Percentiles rank a stretch among this genome's conserved stretches.
Conservation (phyloP, 768 basidiomycete genomes). For the Amanita rimosa region DNA sequence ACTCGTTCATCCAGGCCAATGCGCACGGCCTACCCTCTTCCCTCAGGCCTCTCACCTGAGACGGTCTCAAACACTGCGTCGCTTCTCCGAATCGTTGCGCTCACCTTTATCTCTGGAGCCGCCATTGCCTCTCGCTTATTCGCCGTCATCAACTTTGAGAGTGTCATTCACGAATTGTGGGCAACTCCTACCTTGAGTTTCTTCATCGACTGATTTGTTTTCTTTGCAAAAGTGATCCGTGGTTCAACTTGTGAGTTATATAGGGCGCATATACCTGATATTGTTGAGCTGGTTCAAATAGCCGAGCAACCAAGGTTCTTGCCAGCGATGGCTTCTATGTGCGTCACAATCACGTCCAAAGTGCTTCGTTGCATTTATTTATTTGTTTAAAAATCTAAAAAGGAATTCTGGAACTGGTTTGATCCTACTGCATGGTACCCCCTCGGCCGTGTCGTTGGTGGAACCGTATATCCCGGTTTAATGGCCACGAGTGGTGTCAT, state of each 20-base stretch:
- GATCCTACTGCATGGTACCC: slow-evolving; percentile 99
- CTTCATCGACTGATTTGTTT: slow-evolving; percentile 8
- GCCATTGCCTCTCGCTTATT: slow-evolving; percentile 95
- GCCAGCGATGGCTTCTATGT: slow-evolving; percentile 95
- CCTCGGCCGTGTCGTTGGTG: slow-evolving; percentile 94
- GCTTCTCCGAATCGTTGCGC: slow-evolving; percentile 81
- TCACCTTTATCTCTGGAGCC: slow-evolving; percentile 84
- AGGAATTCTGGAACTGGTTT: slow-evolving; percentile 99
- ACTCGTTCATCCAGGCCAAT: slow-evolving; percentile 31
- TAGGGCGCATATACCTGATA: slow-evolving; percentile 9
- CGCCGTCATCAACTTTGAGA: slow-evolving; percentile 96
- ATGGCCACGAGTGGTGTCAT: slow-evolving; percentile 99
- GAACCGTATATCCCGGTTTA: slow-evolving; percentile 95
- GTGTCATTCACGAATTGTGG: slow-evolving; percentile 98
- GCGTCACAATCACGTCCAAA: slow-evolving; percentile 17
- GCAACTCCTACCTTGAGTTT: neutral
- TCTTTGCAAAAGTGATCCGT: slow-evolving; percentile 62
- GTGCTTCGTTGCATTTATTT: no score
- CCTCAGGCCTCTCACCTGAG: slow-evolving; percentile 53
- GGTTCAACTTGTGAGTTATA: slow-evolving; percentile 92
- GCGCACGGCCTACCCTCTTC: slow-evolving; percentile 65
- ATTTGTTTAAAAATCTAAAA: slow-evolving; percentile 2
- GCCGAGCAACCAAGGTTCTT: slow-evolving; percentile 87
- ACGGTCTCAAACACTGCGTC: slow-evolving; percentile 84
- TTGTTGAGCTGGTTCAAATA: slow-evolving; percentile 21